A percentile compares a stretch with the other conserved stretches of the same genome.
Evolutionary conservation across 108 stramenopile species (phyloP).

Genomic region (Cyclotella baltica): DNA sequence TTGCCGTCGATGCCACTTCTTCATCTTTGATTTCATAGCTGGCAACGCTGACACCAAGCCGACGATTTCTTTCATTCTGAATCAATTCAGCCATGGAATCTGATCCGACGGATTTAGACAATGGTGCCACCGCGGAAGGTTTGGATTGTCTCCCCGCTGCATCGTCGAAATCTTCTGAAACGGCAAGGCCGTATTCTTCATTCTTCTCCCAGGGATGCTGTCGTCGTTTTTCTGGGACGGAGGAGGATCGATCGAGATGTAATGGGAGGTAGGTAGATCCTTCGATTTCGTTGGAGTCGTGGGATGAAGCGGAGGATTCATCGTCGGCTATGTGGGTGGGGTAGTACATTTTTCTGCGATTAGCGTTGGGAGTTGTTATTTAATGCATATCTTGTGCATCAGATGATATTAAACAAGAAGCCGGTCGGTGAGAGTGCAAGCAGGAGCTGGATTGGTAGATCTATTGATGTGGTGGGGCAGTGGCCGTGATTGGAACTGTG

Average conservation of each 20-base stretch:
- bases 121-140: too few relatives aligned
- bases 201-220: conserved; percentile 5
- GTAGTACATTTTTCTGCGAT: conserved; percentile 25
- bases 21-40: background rate
- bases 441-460: too few relatives aligned
- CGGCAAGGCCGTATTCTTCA: conserved; percentile 8
- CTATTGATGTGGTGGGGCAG: too few relatives aligned
- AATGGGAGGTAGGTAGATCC: background rate
- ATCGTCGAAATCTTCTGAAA: conserved; percentile 2
- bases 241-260: background rate
- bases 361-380: background rate
- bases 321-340: conserved; percentile 51
- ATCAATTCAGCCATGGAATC: conserved; percentile 39
- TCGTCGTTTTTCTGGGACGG: background rate
- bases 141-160: background rate
- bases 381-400: too few relatives aligned
- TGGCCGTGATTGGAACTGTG: too few relatives aligned
- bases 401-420: too few relatives aligned
- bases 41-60: conserved; percentile 31
- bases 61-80: conserved; percentile 40
- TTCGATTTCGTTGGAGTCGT: conserved; percentile 33
- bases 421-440: too few relatives aligned
- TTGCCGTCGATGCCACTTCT: background rate
- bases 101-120: too few relatives aligned
- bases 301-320: conserved; percentile 26